Evolutionary conservation across 371 early-diverging fungal genomes (phyloP).

Genomic region (Umbelopsis sp.): DNA sequence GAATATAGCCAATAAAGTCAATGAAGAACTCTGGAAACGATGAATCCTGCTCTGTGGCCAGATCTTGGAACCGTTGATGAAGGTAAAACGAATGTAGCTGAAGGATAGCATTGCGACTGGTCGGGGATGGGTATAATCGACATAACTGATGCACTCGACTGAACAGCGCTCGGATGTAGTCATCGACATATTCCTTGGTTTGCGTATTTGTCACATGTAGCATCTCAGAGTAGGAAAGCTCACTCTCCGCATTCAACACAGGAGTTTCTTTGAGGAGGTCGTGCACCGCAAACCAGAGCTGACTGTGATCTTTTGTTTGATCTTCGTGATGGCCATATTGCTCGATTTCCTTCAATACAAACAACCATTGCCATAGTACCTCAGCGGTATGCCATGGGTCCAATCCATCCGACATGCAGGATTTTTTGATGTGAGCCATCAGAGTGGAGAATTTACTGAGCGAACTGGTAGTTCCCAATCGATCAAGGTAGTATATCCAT

Average conservation of each 20-base stretch:
- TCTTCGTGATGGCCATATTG: not conserved
- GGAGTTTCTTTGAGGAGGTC: too few relatives aligned
- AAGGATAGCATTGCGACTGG: not conserved
- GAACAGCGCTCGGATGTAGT: slow-evolving; percentile 14
- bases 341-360: not conserved
- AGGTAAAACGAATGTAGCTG: slow-evolving; percentile 8
- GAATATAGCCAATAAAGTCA: slow-evolving; percentile 17
- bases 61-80: slow-evolving; percentile 1
- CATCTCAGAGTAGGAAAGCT: not conserved
- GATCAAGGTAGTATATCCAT: not conserved
- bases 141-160: slow-evolving; percentile 9
- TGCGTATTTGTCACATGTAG: not conserved
- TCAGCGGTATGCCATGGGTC: not conserved
- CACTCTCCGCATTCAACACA: not conserved
- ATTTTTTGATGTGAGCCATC: not conserved
- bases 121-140: not conserved
- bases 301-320: not conserved
- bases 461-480: not conserved
- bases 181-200: not conserved
- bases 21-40: slow-evolving; percentile 18
- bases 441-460: not conserved
- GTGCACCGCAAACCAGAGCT: slow-evolving; percentile 4
- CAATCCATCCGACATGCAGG: not conserved
- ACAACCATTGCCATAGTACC: slow-evolving; percentile 5
- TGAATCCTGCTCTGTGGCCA: slow-evolving; percentile 13